These are phyloP conservation scores for Plasmodium gaboni DNA, from an alignment of 169 alveolate species.

Conservation along the genomic window DNA sequence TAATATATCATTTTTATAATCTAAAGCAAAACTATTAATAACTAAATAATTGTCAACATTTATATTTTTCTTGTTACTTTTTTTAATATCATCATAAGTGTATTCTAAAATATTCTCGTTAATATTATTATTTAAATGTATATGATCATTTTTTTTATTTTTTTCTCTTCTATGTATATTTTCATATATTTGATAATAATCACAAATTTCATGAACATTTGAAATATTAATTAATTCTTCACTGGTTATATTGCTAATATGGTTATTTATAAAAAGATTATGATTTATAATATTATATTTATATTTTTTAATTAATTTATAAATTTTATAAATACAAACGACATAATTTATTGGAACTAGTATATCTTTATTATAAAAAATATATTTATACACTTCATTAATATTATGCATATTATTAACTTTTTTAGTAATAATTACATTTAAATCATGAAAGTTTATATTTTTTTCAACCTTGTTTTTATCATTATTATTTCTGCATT, in stretches of 20 bases:
- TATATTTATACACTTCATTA: slow-evolving; percentile 67
- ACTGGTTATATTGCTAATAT: slow-evolving; percentile 14
- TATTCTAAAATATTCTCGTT: neutral
- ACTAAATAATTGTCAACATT: neutral
- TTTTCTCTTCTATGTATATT: neutral
- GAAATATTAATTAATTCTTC: slow-evolving; percentile 29
- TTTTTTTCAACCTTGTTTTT: neutral
- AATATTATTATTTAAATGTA: neutral
- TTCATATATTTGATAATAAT: slow-evolving; percentile 20
- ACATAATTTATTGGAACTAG: slow-evolving; percentile 75
- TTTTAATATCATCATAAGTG: neutral
- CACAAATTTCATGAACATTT: slow-evolving; percentile 9
- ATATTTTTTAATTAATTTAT: slow-evolving; percentile 47
- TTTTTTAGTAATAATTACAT: slow-evolving; percentile 54
- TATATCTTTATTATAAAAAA: slow-evolving; percentile 62
- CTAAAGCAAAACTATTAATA: slow-evolving; percentile 11
- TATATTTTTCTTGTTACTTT: neutral
- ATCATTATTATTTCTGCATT: slow-evolving; percentile 10
- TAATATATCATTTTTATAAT: slow-evolving; percentile 59
- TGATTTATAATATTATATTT: slow-evolving; percentile 35
- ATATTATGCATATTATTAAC: slow-evolving; percentile 39
- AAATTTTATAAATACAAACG: slow-evolving; percentile 53
- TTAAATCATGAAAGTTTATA: slow-evolving; percentile 52
- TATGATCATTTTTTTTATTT: too few species aligned
- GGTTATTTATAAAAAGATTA: slow-evolving; percentile 18